Evolutionary conservation across 306 rosid genomes (phyloP).

Genomic region (Rosa persica): DNA sequence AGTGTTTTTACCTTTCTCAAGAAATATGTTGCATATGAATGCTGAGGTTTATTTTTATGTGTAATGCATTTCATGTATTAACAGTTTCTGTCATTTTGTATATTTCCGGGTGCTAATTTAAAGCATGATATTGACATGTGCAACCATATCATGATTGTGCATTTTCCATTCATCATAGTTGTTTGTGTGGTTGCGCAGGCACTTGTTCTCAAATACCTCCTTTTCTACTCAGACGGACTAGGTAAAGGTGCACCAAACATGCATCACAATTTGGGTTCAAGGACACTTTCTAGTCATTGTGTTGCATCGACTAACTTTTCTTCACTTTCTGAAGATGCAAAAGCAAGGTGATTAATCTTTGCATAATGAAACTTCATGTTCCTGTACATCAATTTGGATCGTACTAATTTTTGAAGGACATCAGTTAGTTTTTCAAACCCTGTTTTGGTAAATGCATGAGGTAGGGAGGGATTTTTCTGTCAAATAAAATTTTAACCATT

Average conservation of each 20-base stretch:
- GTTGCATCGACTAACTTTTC: slow-evolving; percentile 61
- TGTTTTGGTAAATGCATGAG: background rate
- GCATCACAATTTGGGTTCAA: slow-evolving; percentile 48
- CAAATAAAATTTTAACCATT: background rate
- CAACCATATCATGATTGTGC: slow-evolving; percentile 16
- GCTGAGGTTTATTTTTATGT: background rate
- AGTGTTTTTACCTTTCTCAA: slow-evolving; percentile 1
- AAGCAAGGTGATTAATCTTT: slow-evolving; percentile 70
- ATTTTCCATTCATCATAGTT: slow-evolving; percentile 28
- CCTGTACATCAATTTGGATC: background rate
- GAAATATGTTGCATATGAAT: background rate
- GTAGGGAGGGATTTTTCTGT: background rate
- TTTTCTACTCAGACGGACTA: slow-evolving; percentile 65
- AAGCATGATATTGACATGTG: slow-evolving; percentile 9
- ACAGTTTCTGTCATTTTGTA: background rate
- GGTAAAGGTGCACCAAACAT: slow-evolving; percentile 41
- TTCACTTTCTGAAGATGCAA: slow-evolving; percentile 67
- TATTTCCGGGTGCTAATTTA: background rate
- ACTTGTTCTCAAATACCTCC: slow-evolving; percentile 79
- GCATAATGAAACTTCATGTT: slow-evolving; percentile 17
- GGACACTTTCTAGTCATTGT: slow-evolving; percentile 46
- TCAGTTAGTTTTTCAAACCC: background rate
- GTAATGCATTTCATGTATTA: background rate
- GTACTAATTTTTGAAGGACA: background rate
- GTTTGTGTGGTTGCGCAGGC: slow-evolving; percentile 62